Conservation (phyloP, 148 eudicot species). For the Arbutus unedo region DNA sequence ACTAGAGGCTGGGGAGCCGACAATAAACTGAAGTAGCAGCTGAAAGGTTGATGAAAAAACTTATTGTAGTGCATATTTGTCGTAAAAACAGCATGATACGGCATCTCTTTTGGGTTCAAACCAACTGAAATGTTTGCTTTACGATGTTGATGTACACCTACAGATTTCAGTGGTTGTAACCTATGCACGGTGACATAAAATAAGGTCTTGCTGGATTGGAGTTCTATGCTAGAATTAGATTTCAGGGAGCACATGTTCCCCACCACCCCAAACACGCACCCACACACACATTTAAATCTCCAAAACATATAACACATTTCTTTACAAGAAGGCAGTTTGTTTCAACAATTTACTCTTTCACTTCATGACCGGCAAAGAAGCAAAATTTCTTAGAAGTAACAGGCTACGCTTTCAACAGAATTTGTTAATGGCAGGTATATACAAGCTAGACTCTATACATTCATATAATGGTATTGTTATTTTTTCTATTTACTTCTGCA, state of each 20-base stretch:
- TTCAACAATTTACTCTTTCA: neutral
- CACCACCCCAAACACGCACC: no score
- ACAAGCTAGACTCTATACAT: no score
- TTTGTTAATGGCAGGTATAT: neutral
- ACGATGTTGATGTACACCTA: no score
- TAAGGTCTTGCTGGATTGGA: no score
- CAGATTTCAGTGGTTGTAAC: no score
- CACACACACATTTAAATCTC: no score
- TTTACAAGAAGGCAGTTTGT: neutral
- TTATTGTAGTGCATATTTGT: neutral
- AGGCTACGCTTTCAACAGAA: neutral
- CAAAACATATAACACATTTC: no score
- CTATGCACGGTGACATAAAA: no score
- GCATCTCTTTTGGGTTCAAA: neutral
- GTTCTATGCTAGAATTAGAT: neutral
- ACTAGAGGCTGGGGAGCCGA: neutral
- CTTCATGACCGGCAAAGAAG: neutral
- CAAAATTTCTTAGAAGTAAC: neutral
- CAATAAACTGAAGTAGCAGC: neutral
- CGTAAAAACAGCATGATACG: neutral
- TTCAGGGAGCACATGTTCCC: neutral
- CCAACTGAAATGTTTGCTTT: no score
- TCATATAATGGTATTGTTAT: no score
- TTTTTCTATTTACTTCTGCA: neutral
- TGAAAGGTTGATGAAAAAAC: neutral